Evolutionary conservation across 2,329 filamentous ascomycete species (phyloP).

Genomic region (Ophiostoma quercus): DNA sequence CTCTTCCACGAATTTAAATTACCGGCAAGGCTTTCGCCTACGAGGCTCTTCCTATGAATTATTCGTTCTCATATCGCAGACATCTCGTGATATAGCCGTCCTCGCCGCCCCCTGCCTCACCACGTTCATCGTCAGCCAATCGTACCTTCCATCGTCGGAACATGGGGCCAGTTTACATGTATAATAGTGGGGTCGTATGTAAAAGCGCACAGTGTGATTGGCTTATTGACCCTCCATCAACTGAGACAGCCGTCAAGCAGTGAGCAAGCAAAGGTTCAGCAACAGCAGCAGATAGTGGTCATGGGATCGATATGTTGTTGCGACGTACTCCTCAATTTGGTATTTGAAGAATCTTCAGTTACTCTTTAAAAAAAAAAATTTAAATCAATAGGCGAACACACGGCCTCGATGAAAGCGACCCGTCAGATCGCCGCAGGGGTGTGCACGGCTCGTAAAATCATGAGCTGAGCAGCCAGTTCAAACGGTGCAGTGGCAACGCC

Average conservation of each 20-base stretch:
- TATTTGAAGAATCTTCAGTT: neutral
- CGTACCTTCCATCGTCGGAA: conserved; percentile 13
- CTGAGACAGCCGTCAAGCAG: conserved; percentile 13
- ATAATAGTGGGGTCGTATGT: conserved; percentile 9
- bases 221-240: conserved; percentile 3
- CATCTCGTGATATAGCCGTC: neutral
- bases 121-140: conserved; percentile 15
- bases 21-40: neutral
- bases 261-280: neutral
- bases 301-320: neutral
- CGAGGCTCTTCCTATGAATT: neutral
- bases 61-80: neutral
- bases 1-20: too few relatives aligned
- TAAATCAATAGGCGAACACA: neutral
- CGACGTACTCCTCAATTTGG: neutral
- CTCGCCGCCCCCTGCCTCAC: neutral
- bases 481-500: neutral
- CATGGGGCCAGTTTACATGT: conserved; percentile 12
- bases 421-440: neutral
- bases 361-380: neutral
- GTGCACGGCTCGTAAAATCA: neutral
- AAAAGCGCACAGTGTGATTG: neutral
- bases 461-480: neutral
- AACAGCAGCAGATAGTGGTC: conserved; percentile 1
- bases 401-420: neutral